Conservation (phyloP, 2,329 filamentous ascomycete genomes). For the Calonectria pteridis region DNA sequence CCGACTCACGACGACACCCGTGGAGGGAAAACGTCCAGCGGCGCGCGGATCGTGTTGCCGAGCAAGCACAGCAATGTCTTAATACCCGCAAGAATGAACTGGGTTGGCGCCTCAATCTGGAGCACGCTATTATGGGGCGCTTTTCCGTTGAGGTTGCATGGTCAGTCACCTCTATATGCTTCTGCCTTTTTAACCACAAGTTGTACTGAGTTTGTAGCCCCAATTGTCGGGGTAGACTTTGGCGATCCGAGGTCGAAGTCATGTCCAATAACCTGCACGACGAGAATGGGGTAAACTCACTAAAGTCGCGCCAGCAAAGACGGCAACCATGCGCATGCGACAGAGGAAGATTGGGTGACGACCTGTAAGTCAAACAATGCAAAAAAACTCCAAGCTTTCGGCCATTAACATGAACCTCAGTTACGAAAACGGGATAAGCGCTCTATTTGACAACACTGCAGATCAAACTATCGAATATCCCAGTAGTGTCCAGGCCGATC, state of each 20-base stretch:
- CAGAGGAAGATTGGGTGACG: not conserved
- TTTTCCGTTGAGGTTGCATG: slow-evolving; percentile 9
- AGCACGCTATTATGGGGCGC: not conserved
- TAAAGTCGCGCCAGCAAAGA: not conserved
- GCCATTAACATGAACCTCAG: not conserved
- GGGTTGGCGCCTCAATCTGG: slow-evolving; percentile 1
- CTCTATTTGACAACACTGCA: slow-evolving; percentile 8
- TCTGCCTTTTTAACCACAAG: not conserved
- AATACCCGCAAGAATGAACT: not conserved
- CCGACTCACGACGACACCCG: not conserved
- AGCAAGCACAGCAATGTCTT: not conserved
- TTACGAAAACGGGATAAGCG: not conserved
- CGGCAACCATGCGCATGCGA: not conserved
- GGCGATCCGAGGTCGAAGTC: slow-evolving; percentile 11
- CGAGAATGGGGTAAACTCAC: not conserved
- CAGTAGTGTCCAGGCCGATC: not conserved
- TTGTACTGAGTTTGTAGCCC: not conserved
- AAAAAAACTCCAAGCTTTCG: not conserved
- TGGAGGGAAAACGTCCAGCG: slow-evolving; percentile 6
- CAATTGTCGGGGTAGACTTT: slow-evolving; percentile 13
- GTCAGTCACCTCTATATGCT: not conserved
- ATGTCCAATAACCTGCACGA: not conserved
- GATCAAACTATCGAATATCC: not conserved
- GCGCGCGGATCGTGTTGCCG: not conserved
- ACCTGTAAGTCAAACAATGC: not conserved